Conservation (phyloP, 768 basidiomycete genomes). For the Floccularia luteovirens region DNA sequence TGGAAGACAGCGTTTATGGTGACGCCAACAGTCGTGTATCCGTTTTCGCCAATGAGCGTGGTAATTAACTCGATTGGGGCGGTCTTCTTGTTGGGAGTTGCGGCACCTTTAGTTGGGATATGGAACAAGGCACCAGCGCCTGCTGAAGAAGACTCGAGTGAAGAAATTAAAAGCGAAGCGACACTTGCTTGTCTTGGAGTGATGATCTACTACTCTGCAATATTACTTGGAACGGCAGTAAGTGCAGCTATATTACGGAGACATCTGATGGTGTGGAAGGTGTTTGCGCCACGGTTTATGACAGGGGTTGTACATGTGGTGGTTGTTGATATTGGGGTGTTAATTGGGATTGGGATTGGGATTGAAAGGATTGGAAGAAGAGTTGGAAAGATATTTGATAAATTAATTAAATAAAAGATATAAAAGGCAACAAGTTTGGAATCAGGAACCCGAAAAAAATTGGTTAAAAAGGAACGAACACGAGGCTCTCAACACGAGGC, state of each 20-base stretch:
- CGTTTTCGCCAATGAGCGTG: conserved; percentile 68
- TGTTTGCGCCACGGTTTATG: conserved; percentile 96
- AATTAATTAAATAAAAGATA: no score
- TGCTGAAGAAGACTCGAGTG: conserved; percentile 15
- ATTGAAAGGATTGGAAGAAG: conserved; percentile 30
- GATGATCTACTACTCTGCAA: conserved; percentile 58
- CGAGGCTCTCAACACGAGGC: no score
- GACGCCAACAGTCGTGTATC: conserved; percentile 58
- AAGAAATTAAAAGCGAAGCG: conserved; percentile 27
- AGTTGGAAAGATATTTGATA: conserved; percentile 18
- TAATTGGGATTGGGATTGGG: conserved; percentile 58
- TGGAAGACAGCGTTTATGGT: conserved; percentile 95
- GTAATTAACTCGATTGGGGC: conserved; percentile 74
- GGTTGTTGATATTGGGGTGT: conserved; percentile 60
- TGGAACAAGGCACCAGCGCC: conserved; percentile 74
- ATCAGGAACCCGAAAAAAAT: no score
- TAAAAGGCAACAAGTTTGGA: no score
- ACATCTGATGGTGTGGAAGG: conserved; percentile 98
- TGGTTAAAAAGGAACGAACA: no score
- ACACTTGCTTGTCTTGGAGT: conserved; percentile 53
- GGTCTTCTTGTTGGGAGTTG: conserved; percentile 54
- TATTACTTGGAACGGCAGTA: conserved; percentile 64
- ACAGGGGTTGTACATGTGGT: conserved; percentile 57
- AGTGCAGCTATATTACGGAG: conserved; percentile 71
- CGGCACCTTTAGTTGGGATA: conserved; percentile 62